These are phyloP conservation scores for Clonostachys rhizophaga DNA, from an alignment of 2,329 filamentous ascomycete genomes.

Conservation along the genomic window DNA sequence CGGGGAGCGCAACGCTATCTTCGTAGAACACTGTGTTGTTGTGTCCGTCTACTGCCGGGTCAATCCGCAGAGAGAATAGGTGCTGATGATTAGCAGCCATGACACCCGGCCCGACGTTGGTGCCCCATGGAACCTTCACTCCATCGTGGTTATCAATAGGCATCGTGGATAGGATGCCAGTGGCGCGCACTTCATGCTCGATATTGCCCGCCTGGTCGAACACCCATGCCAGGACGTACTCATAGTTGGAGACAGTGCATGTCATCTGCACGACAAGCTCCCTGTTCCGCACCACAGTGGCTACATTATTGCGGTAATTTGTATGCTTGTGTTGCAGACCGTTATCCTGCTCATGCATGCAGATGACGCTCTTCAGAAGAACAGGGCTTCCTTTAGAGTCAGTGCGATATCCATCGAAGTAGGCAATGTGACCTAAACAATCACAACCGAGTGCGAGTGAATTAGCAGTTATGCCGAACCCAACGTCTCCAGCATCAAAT, in stretches of 20 bases:
- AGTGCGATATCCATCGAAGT: constrained; percentile 53
- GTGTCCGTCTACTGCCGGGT: constrained; percentile 54
- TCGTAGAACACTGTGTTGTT: constrained; percentile 35
- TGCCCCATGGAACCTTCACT: constrained; percentile 47
- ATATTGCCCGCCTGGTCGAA: constrained; percentile 60
- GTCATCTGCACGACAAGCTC: constrained; percentile 65
- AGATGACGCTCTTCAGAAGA: constrained; percentile 54
- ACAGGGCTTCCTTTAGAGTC: constrained; percentile 47
- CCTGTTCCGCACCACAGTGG: constrained; percentile 54
- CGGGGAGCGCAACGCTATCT: constrained; percentile 30
- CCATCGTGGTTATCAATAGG: constrained; percentile 51
- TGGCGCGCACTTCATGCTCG: constrained; percentile 58
- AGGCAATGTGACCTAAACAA: constrained; percentile 63
- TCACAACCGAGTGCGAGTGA: constrained; percentile 66
- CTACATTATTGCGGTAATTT: constrained; percentile 60
- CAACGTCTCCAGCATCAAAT: constrained; percentile 68
- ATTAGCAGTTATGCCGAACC: constrained; percentile 62
- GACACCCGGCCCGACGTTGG: constrained; percentile 58
- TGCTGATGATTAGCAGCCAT: constrained; percentile 69
- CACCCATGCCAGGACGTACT: constrained; percentile 50
- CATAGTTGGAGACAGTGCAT: constrained; percentile 67
- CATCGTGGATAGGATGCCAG: constrained; percentile 58
- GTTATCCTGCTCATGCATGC: constrained; percentile 66
- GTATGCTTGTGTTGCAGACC: constrained; percentile 70
- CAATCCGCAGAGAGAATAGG: constrained; percentile 60